phyloP scores from a whole-genome alignment of 2,329 filamentous ascomycete genomes.

The Fusarium staphyleae region DNA sequence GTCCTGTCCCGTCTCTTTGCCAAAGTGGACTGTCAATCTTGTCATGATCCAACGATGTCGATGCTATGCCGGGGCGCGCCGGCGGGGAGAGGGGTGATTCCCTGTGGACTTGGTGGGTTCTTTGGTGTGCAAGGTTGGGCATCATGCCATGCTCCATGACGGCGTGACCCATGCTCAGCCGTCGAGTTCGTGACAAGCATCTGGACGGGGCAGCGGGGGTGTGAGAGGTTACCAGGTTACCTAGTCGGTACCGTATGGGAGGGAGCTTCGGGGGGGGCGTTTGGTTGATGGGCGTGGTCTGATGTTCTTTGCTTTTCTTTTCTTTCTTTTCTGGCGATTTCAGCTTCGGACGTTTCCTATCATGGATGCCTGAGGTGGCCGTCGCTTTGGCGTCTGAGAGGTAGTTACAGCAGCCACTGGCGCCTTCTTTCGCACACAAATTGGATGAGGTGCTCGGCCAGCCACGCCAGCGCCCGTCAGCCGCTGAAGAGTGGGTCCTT shows the following conservation, averaged over 20 bases:
- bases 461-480: slow-evolving; percentile 5
- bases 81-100: slow-evolving; percentile 29
- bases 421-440: no score
- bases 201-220: no score
- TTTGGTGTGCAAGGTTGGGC: slow-evolving; percentile 24
- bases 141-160: slow-evolving; percentile 39
- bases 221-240: no score
- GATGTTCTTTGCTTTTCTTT: no score
- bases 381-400: no score
- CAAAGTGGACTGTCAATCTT: slow-evolving; percentile 42
- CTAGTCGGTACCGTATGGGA: slow-evolving; percentile 16
- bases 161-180: slow-evolving; percentile 20
- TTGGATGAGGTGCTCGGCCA: no score
- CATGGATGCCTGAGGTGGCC: neutral
- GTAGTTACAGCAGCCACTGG: no score
- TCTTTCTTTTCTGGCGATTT: slow-evolving; percentile 8
- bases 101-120: slow-evolving; percentile 27
- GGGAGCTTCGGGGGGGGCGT: no score
- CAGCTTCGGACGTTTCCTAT: neutral
- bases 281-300: slow-evolving; percentile 16
- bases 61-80: slow-evolving; percentile 37
- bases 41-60: slow-evolving; percentile 31
- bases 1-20: slow-evolving; percentile 7
- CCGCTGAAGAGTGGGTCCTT: neutral
- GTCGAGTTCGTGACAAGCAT: slow-evolving; percentile 12